Percentiles rank a stretch among this genome's conserved stretches.
Conservation (phyloP, 139 green algal genomes). For the Raphidocelis subcapitata region DNA sequence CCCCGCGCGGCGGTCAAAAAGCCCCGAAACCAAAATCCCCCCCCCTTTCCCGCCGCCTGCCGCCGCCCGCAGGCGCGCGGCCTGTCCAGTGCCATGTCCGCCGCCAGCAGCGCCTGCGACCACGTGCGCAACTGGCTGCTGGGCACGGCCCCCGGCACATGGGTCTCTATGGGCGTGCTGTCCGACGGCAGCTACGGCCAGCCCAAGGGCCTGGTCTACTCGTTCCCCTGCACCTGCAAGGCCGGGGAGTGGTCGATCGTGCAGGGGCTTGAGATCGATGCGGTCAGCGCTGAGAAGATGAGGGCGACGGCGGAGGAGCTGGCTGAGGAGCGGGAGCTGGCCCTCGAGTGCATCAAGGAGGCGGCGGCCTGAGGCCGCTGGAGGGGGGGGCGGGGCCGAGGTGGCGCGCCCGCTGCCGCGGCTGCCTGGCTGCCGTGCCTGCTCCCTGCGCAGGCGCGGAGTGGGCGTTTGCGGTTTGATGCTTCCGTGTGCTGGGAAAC, state of each 20-base stretch:
- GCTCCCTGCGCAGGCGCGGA: no score
- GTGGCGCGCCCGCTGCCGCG: no score
- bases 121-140: constrained; percentile 91
- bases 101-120: constrained; percentile 87
- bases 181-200: constrained; percentile 80
- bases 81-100: constrained; percentile 85
- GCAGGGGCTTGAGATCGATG: constrained; percentile 80
- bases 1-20: no score
- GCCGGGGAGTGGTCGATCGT: constrained; percentile 37
- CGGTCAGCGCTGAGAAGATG: constrained; percentile 61
- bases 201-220: constrained; percentile 81
- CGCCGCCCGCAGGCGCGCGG: constrained; percentile 64
- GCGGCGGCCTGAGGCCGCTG: no score
- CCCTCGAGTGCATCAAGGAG: constrained; percentile 52
- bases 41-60: no score
- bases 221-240: constrained; percentile 87
- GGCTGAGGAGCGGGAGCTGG: constrained; percentile 73
- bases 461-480: no score
- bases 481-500: no score
- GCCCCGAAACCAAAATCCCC: no score
- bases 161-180: constrained; percentile 91
- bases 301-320: constrained; percentile 86
- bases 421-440: no score
- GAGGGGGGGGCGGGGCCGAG: no score
- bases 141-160: constrained; percentile 71